A percentile compares a stretch with the other conserved stretches of the same genome.
Evolutionary conservation across 129 eudicot species (phyloP).

Genomic region (Flaveria sonorensis): DNA sequence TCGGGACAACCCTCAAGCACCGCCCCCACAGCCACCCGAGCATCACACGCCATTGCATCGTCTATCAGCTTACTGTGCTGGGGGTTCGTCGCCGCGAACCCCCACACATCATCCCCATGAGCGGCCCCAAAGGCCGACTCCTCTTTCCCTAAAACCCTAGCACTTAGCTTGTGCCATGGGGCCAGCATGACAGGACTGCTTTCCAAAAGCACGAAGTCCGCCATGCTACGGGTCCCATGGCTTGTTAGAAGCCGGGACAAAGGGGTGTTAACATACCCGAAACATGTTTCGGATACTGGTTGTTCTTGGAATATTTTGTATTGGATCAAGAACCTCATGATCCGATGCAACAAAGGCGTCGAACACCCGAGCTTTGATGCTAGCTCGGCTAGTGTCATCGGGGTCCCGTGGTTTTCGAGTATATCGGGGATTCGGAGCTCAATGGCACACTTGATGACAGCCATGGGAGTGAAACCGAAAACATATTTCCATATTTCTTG

Average conservation of each 20-base stretch:
- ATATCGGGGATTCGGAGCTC: background rate
- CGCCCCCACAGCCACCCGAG: slow-evolving; percentile 5
- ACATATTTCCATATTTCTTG: slow-evolving; percentile 3
- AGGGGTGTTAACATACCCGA: background rate
- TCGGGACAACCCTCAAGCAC: background rate
- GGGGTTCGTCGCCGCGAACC: background rate
- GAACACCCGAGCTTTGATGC: background rate
- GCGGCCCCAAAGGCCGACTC: background rate
- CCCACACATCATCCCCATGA: slow-evolving; percentile 4
- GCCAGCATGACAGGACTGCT: background rate
- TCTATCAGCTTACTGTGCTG: background rate
- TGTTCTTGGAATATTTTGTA: background rate
- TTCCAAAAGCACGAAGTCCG: background rate
- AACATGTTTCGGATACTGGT: background rate
- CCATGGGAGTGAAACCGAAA: slow-evolving; percentile 6
- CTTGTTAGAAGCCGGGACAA: background rate
- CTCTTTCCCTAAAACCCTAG: background rate
- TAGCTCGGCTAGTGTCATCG: background rate
- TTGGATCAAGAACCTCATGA: slow-evolving; percentile 8
- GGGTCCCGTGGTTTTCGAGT: background rate
- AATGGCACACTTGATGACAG: slow-evolving; percentile 10
- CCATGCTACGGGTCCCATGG: background rate
- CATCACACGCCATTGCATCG: slow-evolving; percentile 3
- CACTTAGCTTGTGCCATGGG: slow-evolving; percentile 3
- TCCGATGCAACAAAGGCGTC: background rate